phyloP scores from a whole-genome alignment of 805 yeast species.

The Hanseniaspora thailandica region DNA sequence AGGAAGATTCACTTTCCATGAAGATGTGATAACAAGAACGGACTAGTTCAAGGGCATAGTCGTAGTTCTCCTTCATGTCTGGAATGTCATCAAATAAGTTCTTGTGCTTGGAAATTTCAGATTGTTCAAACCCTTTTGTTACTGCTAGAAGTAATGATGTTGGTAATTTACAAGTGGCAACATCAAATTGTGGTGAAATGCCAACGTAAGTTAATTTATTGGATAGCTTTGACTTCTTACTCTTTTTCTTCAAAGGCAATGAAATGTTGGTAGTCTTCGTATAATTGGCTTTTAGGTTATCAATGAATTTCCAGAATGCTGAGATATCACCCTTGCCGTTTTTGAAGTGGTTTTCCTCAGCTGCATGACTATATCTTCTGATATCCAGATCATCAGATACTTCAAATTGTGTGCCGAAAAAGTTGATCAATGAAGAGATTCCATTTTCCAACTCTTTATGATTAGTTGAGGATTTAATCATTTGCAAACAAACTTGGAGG shows the following conservation, averaged over 20 bases:
- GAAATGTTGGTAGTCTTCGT: background rate
- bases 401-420: background rate
- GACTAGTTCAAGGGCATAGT: constrained; percentile 61
- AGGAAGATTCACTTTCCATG: constrained; percentile 47
- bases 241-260: constrained; percentile 34
- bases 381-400: background rate
- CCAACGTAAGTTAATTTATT: background rate
- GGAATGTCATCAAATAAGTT: constrained; percentile 45
- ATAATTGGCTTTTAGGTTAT: background rate
- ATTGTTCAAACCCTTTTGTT: constrained; percentile 51
- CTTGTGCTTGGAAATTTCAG: constrained; percentile 38
- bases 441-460: background rate
- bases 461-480: no score
- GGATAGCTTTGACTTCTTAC: constrained; percentile 49
- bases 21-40: constrained; percentile 79
- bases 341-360: background rate
- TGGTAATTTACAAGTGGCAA: constrained; percentile 81
- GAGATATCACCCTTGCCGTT: background rate
- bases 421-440: no score
- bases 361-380: no score
- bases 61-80: constrained; percentile 49
- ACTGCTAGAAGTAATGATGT: constrained; percentile 84
- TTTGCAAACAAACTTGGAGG: background rate
- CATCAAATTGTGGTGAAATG: constrained; percentile 63
- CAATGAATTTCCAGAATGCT: background rate